Evolutionary conservation across 306 rosid species (phyloP).

Genomic region (Gynostemma pentaphyllum): DNA sequence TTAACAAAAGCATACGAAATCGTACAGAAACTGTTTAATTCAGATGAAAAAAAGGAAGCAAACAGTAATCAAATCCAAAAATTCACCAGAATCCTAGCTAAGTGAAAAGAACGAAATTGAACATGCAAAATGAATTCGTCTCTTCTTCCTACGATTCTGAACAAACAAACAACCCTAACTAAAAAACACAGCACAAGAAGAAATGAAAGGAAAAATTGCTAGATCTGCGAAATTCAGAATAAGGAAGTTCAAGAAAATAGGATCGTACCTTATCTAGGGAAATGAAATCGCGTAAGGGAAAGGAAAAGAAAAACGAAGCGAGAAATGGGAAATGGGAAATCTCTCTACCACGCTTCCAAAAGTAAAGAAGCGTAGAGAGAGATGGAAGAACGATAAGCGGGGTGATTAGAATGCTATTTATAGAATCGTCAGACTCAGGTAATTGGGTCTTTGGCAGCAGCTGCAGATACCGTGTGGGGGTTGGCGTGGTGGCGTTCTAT

Average conservation of each 20-base stretch:
- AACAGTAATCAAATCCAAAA: background rate
- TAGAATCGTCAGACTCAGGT: background rate
- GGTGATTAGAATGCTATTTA: conserved; percentile 3
- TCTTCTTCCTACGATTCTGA: background rate
- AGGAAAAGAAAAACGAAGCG: background rate
- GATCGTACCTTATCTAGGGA: conserved; percentile 1
- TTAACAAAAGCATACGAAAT: background rate
- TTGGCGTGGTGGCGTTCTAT: too few species aligned
- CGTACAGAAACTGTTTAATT: background rate
- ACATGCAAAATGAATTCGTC: conserved; percentile 17
- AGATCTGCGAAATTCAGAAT: conserved; percentile 11
- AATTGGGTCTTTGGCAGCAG: background rate
- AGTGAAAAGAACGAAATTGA: background rate
- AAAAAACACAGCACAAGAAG: conserved; percentile 1
- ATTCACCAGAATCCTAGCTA: background rate
- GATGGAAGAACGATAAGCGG: too few species aligned
- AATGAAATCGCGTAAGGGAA: background rate
- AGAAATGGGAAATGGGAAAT: background rate
- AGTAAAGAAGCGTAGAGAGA: conserved; percentile 32
- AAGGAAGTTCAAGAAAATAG: background rate
- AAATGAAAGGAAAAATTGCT: background rate
- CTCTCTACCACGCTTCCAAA: conserved; percentile 37
- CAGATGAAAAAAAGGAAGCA: background rate
- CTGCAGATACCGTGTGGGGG: too few species aligned
- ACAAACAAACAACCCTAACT: background rate